A percentile compares a stretch with the other conserved stretches of the same genome.
Conservation (phyloP, 176 grass and related monocot genomes). For the Pontederia paniculata region DNA sequence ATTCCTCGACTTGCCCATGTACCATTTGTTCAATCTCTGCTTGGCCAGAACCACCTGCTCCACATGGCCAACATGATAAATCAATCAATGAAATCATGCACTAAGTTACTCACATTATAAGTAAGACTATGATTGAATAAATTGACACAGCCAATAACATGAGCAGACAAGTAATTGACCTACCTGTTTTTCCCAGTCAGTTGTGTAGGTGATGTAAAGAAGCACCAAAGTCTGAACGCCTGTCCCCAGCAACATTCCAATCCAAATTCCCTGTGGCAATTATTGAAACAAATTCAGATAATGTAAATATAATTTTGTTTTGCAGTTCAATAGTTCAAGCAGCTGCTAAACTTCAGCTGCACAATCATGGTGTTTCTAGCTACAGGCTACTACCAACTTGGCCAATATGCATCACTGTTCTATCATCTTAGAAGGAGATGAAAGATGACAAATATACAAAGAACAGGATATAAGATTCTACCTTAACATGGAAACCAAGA, state of each 20-base stretch:
- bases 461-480: not conserved
- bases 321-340: too few relatives aligned
- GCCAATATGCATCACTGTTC: too few relatives aligned
- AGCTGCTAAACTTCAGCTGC: too few relatives aligned
- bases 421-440: too few relatives aligned
- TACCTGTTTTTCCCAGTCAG: constrained; percentile 78
- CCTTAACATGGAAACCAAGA: constrained; percentile 46
- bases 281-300: not conserved
- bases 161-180: too few relatives aligned
- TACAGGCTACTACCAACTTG: too few relatives aligned
- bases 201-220: constrained; percentile 41
- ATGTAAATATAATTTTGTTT: not conserved
- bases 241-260: constrained; percentile 74
- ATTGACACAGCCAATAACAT: too few relatives aligned
- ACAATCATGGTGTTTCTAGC: too few relatives aligned
- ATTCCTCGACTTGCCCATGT: constrained; percentile 26
- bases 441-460: too few relatives aligned
- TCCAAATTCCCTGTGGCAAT: constrained; percentile 69
- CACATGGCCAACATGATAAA: not conserved
- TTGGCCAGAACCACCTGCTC: constrained; percentile 39
- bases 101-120: too few relatives aligned
- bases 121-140: too few relatives aligned
- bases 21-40: constrained; percentile 52
- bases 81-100: too few relatives aligned
- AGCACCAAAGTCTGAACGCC: constrained; percentile 58